A percentile compares a stretch with the other conserved stretches of the same genome.
These are phyloP conservation scores for Fusarium staphyleae DNA, from an alignment of 2,329 filamentous ascomycete species.

Conservation along the genomic window DNA sequence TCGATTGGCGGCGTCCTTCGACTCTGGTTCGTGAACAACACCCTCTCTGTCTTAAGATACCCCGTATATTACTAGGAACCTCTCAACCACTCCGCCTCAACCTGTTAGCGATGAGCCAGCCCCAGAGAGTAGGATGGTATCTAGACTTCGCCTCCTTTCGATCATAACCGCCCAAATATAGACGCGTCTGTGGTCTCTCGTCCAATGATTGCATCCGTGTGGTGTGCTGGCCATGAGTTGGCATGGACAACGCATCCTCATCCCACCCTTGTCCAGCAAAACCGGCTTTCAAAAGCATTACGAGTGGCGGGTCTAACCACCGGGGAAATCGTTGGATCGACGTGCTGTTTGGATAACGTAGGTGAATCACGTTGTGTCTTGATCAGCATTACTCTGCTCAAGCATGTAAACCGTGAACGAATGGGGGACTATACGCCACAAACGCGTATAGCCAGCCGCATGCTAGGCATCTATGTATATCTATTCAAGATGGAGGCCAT, in stretches of 20 bases:
- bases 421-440: too few relatives aligned
- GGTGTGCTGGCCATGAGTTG: slow-evolving; percentile 35
- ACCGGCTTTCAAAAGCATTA: slow-evolving; percentile 11
- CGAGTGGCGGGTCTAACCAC: slow-evolving; percentile 20
- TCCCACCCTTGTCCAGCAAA: slow-evolving; percentile 29
- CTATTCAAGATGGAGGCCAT: slow-evolving; percentile 14
- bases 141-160: slow-evolving; percentile 4
- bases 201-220: slow-evolving; percentile 28
- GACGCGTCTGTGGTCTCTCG: not conserved
- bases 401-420: not conserved
- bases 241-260: slow-evolving; percentile 42
- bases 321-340: slow-evolving; percentile 27
- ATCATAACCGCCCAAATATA: slow-evolving; percentile 21
- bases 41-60: slow-evolving; percentile 17
- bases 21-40: slow-evolving; percentile 5
- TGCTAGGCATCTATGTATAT: not conserved
- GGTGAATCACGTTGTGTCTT: not conserved
- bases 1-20: too few relatives aligned
- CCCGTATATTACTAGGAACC: slow-evolving; percentile 21
- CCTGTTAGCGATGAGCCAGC: not conserved
- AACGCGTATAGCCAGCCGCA: not conserved
- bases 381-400: not conserved
- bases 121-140: slow-evolving; percentile 3
- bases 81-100: slow-evolving; percentile 13
- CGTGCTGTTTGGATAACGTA: slow-evolving; percentile 15